A percentile compares a stretch with the other conserved stretches of the same genome.
Evolutionary conservation across 768 basidiomycete genomes (phyloP).

Genomic region (Kwoniella sp.): DNA sequence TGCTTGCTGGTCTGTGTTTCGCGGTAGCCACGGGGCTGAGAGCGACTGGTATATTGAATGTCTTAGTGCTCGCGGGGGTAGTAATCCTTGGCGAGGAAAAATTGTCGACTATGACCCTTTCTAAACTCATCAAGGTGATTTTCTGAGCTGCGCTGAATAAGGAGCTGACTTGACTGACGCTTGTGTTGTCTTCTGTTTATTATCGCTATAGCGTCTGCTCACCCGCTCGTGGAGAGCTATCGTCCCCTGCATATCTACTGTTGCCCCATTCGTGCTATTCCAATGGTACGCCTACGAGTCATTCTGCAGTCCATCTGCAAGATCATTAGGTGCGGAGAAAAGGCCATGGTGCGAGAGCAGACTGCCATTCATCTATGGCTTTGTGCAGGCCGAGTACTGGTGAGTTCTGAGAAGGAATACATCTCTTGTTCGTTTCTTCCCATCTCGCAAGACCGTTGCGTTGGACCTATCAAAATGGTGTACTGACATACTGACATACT

Average conservation of each 20-base stretch:
- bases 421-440: background rate
- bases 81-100: conserved; percentile 7
- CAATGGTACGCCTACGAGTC: conserved; percentile 67
- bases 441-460: too few relatives aligned
- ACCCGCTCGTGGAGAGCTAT: conserved; percentile 2
- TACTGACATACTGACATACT: too few relatives aligned
- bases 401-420: conserved; percentile 29
- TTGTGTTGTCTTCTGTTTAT: too few relatives aligned
- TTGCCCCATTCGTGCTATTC: conserved; percentile 71
- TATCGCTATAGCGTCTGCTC: background rate
- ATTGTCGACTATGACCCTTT: background rate
- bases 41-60: conserved; percentile 48
- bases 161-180: too few relatives aligned
- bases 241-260: conserved; percentile 60
- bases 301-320: conserved; percentile 62
- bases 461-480: too few relatives aligned
- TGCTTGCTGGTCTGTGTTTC: conserved; percentile 29
- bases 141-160: too few relatives aligned
- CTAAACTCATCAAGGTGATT: conserved; percentile 3
- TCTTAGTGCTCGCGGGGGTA: conserved; percentile 31
- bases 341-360: conserved; percentile 67
- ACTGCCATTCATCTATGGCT: conserved; percentile 74
- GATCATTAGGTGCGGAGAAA: background rate
- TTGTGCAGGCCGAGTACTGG: conserved; percentile 83
- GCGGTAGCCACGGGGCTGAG: conserved; percentile 40